These are phyloP conservation scores for Ottelia alismoides DNA, from an alignment of 106 monocot genomes.

Conservation along the genomic window DNA sequence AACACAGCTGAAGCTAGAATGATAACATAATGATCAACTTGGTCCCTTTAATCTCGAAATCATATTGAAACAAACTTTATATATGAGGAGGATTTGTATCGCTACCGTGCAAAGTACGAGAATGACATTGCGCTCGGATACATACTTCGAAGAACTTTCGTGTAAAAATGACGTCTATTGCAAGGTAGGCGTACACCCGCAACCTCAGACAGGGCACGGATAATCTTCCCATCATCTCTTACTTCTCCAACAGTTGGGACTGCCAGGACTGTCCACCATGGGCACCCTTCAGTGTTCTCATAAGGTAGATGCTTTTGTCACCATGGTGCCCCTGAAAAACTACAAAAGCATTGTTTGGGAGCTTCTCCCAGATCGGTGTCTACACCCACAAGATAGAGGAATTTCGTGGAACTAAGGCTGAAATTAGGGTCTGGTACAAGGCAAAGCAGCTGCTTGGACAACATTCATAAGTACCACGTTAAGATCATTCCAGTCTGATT, in stretches of 20 bases:
- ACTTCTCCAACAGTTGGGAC: constrained; percentile 95
- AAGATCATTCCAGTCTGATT: constrained; percentile 80
- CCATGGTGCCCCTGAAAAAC: constrained; percentile 98
- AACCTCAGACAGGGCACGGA: constrained; percentile 85
- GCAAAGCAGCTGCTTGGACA: constrained; percentile 89
- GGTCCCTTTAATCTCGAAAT: no score
- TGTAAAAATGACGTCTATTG: no score
- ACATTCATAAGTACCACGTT: constrained; percentile 78
- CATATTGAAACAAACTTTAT: no score
- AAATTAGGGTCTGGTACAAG: constrained; percentile 42
- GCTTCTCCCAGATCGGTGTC: constrained; percentile 53
- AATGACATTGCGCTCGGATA: no score
- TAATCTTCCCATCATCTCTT: constrained; percentile 98
- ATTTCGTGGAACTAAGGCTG: constrained; percentile 50
- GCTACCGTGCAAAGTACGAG: no score
- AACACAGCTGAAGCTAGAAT: no score
- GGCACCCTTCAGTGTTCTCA: constrained; percentile 85
- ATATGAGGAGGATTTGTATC: no score
- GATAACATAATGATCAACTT: no score
- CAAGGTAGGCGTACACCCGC: constrained; percentile 72
- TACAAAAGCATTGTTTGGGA: constrained; percentile 87
- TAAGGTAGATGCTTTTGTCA: constrained; percentile 88
- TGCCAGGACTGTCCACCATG: constrained; percentile 88
- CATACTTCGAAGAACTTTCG: no score
- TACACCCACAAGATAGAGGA: constrained; percentile 88